Percentiles rank a stretch among this genome's conserved stretches.
These are phyloP conservation scores for Boletus speciosus DNA, from an alignment of 768 basidiomycete species.

Conservation along the genomic window DNA sequence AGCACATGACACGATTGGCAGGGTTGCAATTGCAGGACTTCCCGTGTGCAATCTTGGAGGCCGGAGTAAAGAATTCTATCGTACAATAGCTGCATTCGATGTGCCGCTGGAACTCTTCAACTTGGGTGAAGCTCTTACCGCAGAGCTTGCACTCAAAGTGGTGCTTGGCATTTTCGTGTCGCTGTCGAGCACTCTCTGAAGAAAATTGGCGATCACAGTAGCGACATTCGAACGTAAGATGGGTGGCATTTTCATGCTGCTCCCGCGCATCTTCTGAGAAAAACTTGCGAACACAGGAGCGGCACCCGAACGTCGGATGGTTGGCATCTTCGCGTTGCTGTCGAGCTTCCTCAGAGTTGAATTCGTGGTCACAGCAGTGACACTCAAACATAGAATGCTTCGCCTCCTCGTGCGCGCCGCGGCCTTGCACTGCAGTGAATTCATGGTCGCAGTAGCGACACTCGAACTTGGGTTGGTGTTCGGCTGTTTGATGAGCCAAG, in stretches of 20 bases:
- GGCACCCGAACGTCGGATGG: not conserved
- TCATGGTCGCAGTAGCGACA: conserved; percentile 5
- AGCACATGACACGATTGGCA: not conserved
- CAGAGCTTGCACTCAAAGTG: not conserved
- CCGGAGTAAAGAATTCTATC: not conserved
- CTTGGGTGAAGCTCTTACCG: not conserved
- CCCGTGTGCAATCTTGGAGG: conserved; percentile 4
- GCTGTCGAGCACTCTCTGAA: not conserved
- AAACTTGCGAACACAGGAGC: not conserved
- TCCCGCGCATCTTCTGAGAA: not conserved
- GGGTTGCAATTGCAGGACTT: conserved; percentile 2
- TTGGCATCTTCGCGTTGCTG: not conserved
- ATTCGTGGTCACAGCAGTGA: not conserved
- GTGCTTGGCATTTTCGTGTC: conserved; percentile 15
- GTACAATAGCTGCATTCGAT: conserved; percentile 8
- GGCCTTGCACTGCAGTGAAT: conserved; percentile 5
- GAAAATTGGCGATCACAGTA: conserved; percentile 7
- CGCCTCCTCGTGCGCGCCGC: not conserved
- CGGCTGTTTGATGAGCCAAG: conserved; percentile 7
- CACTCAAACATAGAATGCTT: not conserved
- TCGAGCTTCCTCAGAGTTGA: not conserved
- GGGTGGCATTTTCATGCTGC: not conserved
- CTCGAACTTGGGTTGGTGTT: conserved; percentile 10
- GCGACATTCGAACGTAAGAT: conserved; percentile 6
- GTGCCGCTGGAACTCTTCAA: not conserved